A percentile compares a stretch with the other conserved stretches of the same genome.
phyloP scores from a whole-genome alignment of 805 yeast species.

The Saccharomycopsis vini region DNA sequence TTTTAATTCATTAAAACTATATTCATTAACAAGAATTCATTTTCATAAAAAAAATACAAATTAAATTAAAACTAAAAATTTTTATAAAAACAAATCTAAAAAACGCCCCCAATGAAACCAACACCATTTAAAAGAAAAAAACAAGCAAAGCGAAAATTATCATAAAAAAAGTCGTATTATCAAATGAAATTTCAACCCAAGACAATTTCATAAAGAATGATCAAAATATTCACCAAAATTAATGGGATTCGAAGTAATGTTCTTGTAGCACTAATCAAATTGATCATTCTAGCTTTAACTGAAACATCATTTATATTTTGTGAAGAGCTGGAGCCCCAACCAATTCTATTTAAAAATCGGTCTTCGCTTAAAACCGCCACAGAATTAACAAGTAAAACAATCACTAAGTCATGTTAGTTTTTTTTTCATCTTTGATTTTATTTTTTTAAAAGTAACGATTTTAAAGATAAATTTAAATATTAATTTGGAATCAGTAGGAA shows the following conservation, averaged over 20 bases:
- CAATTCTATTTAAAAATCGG: conserved; percentile 44
- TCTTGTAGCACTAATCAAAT: conserved; percentile 49
- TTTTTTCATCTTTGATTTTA: background rate
- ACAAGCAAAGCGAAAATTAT: background rate
- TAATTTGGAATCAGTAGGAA: conserved; percentile 8
- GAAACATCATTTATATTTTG: conserved; percentile 21
- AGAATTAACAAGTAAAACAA: conserved; percentile 44
- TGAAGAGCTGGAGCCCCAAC: conserved; percentile 21
- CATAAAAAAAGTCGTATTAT: background rate
- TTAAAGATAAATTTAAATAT: background rate
- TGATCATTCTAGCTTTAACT: conserved; percentile 42
- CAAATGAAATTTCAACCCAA: conserved; percentile 31
- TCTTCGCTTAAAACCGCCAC: conserved; percentile 55
- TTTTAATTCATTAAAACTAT: no score
- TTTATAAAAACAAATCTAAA: background rate
- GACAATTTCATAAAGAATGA: conserved; percentile 44
- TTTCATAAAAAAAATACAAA: background rate
- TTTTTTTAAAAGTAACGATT: background rate
- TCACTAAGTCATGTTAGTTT: conserved; percentile 24
- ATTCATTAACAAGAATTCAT: no score
- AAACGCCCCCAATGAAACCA: background rate
- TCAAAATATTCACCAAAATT: conserved; percentile 40
- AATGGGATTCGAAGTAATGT: conserved; percentile 50
- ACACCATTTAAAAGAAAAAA: background rate
- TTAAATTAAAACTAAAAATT: no score